These are phyloP conservation scores for Leccinum barrowsii DNA, from an alignment of 768 basidiomycete genomes.

Conservation along the genomic window DNA sequence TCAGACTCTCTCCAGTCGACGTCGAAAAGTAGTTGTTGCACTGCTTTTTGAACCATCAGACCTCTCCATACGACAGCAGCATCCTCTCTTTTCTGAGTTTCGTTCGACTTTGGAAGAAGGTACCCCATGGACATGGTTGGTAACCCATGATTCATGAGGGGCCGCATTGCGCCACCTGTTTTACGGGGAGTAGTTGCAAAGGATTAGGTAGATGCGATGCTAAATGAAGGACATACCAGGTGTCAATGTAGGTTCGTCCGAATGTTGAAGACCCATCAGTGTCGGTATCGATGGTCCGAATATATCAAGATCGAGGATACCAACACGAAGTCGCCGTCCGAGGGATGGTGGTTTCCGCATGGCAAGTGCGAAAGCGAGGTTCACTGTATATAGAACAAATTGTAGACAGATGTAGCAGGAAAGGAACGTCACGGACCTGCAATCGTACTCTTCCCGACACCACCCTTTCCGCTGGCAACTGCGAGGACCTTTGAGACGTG, in stretches of 20 bases:
- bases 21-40: conserved; percentile 93
- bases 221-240: conserved; percentile 42
- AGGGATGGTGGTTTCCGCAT: conserved; percentile 34
- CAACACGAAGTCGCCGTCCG: conserved; percentile 57
- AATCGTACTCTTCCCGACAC: conserved; percentile 93
- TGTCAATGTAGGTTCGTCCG: conserved; percentile 77
- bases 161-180: conserved; percentile 72
- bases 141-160: conserved; percentile 82
- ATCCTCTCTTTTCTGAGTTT: conserved; percentile 54
- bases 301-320: conserved; percentile 90
- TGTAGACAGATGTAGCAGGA: conserved; percentile 1
- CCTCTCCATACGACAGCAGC: conserved; percentile 93
- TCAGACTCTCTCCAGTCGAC: conserved; percentile 73
- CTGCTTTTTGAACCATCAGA: conserved; percentile 97
- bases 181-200: not conserved
- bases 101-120: conserved; percentile 60
- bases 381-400: conserved; percentile 45
- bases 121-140: conserved; percentile 99
- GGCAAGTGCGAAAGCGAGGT: conserved; percentile 75
- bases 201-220: not conserved
- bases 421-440: conserved; percentile 53
- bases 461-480: conserved; percentile 92
- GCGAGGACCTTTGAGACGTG: conserved; percentile 79
- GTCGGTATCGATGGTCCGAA: conserved; percentile 95
- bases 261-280: conserved; percentile 81